phyloP scores from a whole-genome alignment of 1,139 yeast species.

The Kodamaea plutei region DNA sequence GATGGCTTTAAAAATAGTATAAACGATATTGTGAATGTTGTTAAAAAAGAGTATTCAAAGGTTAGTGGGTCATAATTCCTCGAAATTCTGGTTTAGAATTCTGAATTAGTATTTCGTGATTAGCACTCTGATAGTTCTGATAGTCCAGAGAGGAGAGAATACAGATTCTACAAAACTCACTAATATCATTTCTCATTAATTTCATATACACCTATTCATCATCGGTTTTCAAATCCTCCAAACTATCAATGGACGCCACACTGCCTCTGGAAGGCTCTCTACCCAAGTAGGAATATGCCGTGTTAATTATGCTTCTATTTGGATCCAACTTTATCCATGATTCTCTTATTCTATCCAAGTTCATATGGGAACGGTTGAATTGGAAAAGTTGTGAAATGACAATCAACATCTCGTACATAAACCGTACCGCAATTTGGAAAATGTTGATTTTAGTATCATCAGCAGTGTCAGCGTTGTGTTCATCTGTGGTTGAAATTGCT shows the following conservation, averaged over 20 bases:
- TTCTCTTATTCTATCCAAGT: constrained; percentile 40
- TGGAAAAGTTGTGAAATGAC: constrained; percentile 30
- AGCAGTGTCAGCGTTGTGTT: not conserved
- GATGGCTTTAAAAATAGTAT: constrained; percentile 18
- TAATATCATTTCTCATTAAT: no score
- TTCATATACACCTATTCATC: no score
- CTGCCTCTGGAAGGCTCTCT: constrained; percentile 21
- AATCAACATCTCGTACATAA: constrained; percentile 29
- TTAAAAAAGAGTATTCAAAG: constrained; percentile 16
- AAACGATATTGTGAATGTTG: constrained; percentile 17
- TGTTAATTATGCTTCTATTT: constrained; percentile 34
- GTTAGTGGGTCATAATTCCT: no score
- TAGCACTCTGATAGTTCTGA: no score
- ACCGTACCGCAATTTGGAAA: constrained; percentile 23
- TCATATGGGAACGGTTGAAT: constrained; percentile 40
- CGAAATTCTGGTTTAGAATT: no score
- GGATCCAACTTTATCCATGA: constrained; percentile 47
- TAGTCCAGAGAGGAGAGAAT: no score
- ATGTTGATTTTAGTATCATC: constrained; percentile 8
- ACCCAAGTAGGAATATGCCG: constrained; percentile 37
- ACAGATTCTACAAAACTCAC: no score
- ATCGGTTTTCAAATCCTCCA: not conserved
- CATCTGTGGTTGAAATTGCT: constrained; percentile 1
- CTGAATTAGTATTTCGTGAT: no score
- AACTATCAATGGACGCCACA: constrained; percentile 8